Evolutionary conservation across 331 rosid genomes (phyloP).

Genomic region (Cydonia oblonga): DNA sequence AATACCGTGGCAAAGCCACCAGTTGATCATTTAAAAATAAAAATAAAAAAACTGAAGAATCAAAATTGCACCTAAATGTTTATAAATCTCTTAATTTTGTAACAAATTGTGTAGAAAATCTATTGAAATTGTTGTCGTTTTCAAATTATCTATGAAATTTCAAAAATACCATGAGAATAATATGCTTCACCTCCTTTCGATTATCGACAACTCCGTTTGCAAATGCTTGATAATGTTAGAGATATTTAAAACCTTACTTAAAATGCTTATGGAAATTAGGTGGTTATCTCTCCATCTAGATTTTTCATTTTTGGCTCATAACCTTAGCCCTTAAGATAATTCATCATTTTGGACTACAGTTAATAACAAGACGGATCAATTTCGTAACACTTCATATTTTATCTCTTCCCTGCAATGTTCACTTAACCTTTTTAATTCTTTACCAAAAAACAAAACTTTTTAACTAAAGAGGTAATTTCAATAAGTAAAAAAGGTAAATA

Average conservation of each 20-base stretch:
- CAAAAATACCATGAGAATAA: too few species aligned
- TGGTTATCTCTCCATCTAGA: background rate
- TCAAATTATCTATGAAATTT: background rate
- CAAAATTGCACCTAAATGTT: too few species aligned
- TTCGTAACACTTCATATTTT: background rate
- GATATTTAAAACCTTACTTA: background rate
- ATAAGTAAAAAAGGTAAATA: background rate
- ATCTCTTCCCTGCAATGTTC: background rate
- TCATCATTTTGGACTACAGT: background rate
- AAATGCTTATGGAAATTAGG: background rate
- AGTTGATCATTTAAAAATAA: accelerated
- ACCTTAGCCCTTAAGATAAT: background rate
- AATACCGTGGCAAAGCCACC: too few species aligned
- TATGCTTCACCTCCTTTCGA: background rate
- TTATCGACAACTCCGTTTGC: too few species aligned
- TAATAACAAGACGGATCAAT: background rate
- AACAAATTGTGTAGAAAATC: too few species aligned
- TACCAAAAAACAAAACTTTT: too few species aligned
- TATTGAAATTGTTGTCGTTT: too few species aligned
- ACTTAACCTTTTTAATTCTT: background rate
- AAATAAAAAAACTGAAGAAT: too few species aligned
- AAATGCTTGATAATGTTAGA: background rate
- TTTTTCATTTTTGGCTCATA: background rate
- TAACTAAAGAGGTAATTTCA: background rate
- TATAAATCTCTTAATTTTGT: too few species aligned